Conservation (phyloP, 495 filamentous ascomycete species). For the Bathelium albidoporum region DNA sequence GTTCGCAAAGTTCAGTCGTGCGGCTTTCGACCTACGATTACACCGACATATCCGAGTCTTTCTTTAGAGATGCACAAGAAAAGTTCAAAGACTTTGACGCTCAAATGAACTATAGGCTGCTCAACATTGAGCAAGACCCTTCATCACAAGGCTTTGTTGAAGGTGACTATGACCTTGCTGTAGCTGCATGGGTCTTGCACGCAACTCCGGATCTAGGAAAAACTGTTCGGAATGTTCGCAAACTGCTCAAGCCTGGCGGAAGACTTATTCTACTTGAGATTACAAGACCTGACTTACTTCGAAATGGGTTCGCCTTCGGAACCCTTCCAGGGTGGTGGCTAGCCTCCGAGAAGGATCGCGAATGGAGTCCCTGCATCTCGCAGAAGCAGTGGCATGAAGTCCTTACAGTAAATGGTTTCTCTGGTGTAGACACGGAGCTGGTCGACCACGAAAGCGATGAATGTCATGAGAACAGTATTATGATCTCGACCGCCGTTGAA, state of each 20-base stretch:
- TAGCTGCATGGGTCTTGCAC: conserved; percentile 17
- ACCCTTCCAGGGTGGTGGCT: conserved; percentile 2
- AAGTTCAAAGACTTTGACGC: conserved; percentile 4
- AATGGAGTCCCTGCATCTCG: neutral
- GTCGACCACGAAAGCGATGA: neutral
- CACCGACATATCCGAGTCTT: conserved; percentile 17
- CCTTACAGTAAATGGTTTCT: conserved; percentile 18
- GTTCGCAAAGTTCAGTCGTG: neutral
- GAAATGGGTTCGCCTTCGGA: conserved; percentile 1
- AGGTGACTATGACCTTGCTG: conserved; percentile 12
- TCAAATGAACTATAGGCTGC: conserved; percentile 8
- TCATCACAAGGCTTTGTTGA: conserved; percentile 13
- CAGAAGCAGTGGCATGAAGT: conserved; percentile 17
- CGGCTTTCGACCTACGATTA: conserved; percentile 5
- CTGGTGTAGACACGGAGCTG: conserved; percentile 11
- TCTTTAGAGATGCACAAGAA: conserved; percentile 13
- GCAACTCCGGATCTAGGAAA: conserved; percentile 6
- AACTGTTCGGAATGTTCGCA: conserved; percentile 8
- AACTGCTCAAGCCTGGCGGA: conserved; percentile 18
- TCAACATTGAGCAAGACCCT: conserved; percentile 19
- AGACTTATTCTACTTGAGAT: conserved; percentile 13
- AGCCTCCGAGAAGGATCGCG: neutral
- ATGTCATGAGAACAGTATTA: neutral
- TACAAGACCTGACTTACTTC: neutral
- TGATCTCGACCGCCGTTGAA: neutral